Evolutionary conservation across 257 asterid genomes (phyloP).

Genomic region (Gentiana straminea): DNA sequence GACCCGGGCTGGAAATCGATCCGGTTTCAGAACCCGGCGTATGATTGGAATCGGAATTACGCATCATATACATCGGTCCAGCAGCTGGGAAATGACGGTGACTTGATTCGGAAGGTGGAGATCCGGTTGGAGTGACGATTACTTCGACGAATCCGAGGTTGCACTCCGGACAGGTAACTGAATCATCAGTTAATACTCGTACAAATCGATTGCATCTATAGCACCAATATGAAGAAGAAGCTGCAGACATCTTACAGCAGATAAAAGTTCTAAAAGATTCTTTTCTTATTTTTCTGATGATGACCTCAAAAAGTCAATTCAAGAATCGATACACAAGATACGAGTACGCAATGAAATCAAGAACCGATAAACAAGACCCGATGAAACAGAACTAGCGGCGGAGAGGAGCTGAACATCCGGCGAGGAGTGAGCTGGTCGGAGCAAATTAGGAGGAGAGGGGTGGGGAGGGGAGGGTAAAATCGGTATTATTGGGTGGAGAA

Average conservation of each 20-base stretch:
- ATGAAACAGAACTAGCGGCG: too few species aligned
- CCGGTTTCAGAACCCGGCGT: constrained; percentile 23
- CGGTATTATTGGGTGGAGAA: too few species aligned
- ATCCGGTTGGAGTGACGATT: constrained; percentile 36
- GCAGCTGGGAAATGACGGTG: constrained; percentile 59
- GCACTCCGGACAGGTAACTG: constrained; percentile 64
- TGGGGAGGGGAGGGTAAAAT: too few species aligned
- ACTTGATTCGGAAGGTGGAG: constrained; percentile 47
- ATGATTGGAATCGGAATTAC: constrained; percentile 31
- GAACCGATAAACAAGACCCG: too few species aligned
- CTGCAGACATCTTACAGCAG: constrained; percentile 24
- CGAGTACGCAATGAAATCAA: too few species aligned
- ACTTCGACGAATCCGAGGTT: constrained; percentile 62
- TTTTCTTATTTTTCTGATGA: background rate
- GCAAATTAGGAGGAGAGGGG: too few species aligned
- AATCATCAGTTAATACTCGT: constrained; percentile 42
- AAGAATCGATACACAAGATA: too few species aligned
- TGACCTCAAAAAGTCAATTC: background rate
- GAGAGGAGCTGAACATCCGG: too few species aligned
- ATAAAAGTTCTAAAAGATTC: background rate
- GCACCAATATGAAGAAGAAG: constrained; percentile 63
- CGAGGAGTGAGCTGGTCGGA: too few species aligned
- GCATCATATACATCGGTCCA: constrained; percentile 40
- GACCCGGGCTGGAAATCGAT: constrained; percentile 38
- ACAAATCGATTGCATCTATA: constrained; percentile 62